Evolutionary conservation across 2,329 filamentous ascomycete genomes (phyloP), one percentile per base, ranked within the genome.

Genomic region (Cladosporium sp.): DNA sequence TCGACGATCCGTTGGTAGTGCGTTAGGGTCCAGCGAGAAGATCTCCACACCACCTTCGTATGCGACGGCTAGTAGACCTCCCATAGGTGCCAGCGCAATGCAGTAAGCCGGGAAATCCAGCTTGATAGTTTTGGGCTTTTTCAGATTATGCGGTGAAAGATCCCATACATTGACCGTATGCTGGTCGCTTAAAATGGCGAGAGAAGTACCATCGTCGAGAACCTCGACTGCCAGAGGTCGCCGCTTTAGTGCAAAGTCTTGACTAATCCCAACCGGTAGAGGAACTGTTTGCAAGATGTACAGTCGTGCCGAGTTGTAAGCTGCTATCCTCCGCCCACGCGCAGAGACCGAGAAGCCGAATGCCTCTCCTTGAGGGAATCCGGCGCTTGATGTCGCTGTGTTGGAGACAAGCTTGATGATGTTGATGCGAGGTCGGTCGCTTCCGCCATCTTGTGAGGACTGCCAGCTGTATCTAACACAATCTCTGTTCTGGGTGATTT

Each of bases 1-100:
- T 62, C 71, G 61, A 15, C 71, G 64, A 50, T 73, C 71, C 5
- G 71, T 71, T 4, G 69, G 65, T 19, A 71, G 62, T 7, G 84
- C 84, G 56, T 78, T 82, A 2, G 85, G 77, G 56, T 83, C 83
- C 32, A 96, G 74, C 6, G 90, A 89, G 50, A 89, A 88, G 0
- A 96, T 88, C 71, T 96, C 91, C 59, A 96, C 91, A 8, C 89
- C 89, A 47, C 89, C 88, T 70, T 93, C 87, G 70, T 92, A 96
- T 5, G 91, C 90, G 25, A 90, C 87, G n/a, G 91, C 91, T 48
- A 96, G 75, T 3, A 96, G 87, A 22, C 86, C 86, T 37, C 90
- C 90, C 59, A 86, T 89, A 1, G 90, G 89, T 0, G 91, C 92
- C 28, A 96, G 75, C 12, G 89, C 86, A 65, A 96, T 90, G 24